Conservation (phyloP, 176 grass and related monocot genomes). For the Phyllostachys edulis region DNA sequence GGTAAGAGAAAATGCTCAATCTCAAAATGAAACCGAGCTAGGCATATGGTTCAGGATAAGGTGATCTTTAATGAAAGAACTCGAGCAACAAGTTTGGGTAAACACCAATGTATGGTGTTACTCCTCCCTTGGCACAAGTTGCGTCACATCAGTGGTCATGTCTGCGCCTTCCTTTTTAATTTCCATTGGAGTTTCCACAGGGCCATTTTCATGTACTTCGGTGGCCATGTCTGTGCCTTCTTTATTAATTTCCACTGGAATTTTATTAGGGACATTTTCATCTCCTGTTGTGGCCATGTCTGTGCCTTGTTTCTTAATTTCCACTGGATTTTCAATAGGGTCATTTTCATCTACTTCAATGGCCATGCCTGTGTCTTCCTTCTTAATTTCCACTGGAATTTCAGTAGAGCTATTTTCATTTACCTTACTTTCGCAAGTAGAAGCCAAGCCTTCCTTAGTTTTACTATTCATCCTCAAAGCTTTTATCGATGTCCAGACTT, state of each 20-base stretch:
- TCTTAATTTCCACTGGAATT: constrained; percentile 11
- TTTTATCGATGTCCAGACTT: constrained; percentile 37
- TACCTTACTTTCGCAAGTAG: background rate
- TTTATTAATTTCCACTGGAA: background rate
- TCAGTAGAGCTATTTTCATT: background rate
- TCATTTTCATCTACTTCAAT: constrained; percentile 3
- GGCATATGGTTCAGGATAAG: background rate
- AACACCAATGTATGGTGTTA: constrained; percentile 10
- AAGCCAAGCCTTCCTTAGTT: background rate
- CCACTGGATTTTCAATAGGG: background rate
- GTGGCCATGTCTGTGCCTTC: background rate
- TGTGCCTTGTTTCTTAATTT: background rate
- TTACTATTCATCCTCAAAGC: constrained; percentile 13
- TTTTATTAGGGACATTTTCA: background rate
- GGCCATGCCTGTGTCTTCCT: background rate
- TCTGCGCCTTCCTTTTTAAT: background rate
- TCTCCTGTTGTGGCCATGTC: background rate
- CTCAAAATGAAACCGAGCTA: background rate
- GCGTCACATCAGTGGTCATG: background rate
- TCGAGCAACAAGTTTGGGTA: background rate
- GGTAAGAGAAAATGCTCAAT: constrained; percentile 12
- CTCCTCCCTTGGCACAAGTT: constrained; percentile 9
- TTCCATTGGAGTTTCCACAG: background rate
- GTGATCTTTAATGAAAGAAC: background rate
- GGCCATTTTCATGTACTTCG: background rate